A percentile compares a stretch with the other conserved stretches of the same genome.
Evolutionary conservation across 2,329 filamentous ascomycete genomes (phyloP).

Genomic region (Botrytis aclada): DNA sequence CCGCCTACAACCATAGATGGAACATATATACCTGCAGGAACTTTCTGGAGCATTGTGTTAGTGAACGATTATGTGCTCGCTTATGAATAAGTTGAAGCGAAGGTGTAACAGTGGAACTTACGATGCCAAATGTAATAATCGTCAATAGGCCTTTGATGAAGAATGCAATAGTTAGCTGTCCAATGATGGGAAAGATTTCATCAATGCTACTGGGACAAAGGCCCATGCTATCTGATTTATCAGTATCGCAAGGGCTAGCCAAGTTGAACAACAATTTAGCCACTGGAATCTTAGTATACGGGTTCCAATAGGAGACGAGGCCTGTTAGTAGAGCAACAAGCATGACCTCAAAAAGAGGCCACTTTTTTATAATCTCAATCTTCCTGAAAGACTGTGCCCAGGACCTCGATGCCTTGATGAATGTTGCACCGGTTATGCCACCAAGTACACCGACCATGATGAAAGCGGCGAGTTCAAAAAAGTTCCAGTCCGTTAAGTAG

Average conservation of each 20-base stretch:
- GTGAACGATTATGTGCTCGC: not conserved
- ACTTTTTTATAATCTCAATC: slow-evolving; percentile 73
- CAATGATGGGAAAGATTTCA: slow-evolving; percentile 75
- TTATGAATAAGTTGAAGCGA: not conserved
- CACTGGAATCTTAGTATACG: slow-evolving; percentile 82
- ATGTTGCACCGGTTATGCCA: slow-evolving; percentile 80
- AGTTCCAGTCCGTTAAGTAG: slow-evolving; percentile 87
- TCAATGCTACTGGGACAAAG: slow-evolving; percentile 71
- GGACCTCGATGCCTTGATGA: slow-evolving; percentile 89
- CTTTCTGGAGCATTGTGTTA: slow-evolving; percentile 54
- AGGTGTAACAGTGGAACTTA: slow-evolving; percentile 41
- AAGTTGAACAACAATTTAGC: slow-evolving; percentile 88
- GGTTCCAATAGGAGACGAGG: slow-evolving; percentile 88
- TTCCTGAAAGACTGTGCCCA: slow-evolving; percentile 90
- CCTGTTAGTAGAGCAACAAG: slow-evolving; percentile 84
- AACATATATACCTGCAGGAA: slow-evolving; percentile 95
- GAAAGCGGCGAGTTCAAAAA: slow-evolving; percentile 85
- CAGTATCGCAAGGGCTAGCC: slow-evolving; percentile 78
- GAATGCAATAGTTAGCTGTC: slow-evolving; percentile 72
- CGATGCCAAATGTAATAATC: slow-evolving; percentile 86
- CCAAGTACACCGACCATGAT: slow-evolving; percentile 83
- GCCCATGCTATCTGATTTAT: slow-evolving; percentile 62
- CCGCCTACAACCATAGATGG: slow-evolving; percentile 98
- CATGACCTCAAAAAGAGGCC: slow-evolving; percentile 82
- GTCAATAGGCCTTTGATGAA: slow-evolving; percentile 88